A percentile compares a stretch with the other conserved stretches of the same genome.
Evolutionary conservation across 140 eudicot species (phyloP).

Genomic region (Erigeron philadelphicus): DNA sequence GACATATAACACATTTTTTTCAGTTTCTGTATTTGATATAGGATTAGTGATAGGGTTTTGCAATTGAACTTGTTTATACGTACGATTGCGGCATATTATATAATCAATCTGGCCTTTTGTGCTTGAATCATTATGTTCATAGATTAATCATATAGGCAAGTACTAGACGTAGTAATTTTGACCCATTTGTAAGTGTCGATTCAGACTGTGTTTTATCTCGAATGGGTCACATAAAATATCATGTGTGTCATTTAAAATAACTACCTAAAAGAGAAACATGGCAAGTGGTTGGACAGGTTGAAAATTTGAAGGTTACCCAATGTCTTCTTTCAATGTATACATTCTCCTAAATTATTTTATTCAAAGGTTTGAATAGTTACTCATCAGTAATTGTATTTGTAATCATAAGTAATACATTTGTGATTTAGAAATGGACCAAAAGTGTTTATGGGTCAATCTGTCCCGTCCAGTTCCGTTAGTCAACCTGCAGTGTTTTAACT

Average conservation of each 20-base stretch:
- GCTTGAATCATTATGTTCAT: conserved; percentile 12
- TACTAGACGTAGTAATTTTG: background rate
- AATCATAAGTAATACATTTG: background rate
- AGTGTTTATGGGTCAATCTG: too few species aligned
- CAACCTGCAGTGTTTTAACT: too few species aligned
- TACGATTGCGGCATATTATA: background rate
- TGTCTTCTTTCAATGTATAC: background rate
- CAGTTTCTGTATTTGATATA: background rate
- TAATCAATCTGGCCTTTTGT: background rate
- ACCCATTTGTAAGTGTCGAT: background rate
- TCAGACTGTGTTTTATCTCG: background rate
- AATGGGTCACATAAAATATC: background rate
- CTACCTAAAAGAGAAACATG: background rate
- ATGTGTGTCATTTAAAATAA: background rate
- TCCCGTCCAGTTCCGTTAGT: too few species aligned
- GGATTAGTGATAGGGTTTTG: background rate
- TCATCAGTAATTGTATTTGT: background rate
- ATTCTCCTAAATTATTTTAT: background rate
- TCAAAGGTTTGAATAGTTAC: background rate
- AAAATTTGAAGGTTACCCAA: background rate
- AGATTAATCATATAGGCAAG: background rate
- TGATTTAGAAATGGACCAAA: too few species aligned
- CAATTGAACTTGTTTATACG: conserved; percentile 3
- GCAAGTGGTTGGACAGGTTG: background rate
- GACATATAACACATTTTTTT: background rate